Evolutionary conservation across 2,329 filamentous ascomycete species (phyloP).

Genomic region (Metarhizium rileyi): DNA sequence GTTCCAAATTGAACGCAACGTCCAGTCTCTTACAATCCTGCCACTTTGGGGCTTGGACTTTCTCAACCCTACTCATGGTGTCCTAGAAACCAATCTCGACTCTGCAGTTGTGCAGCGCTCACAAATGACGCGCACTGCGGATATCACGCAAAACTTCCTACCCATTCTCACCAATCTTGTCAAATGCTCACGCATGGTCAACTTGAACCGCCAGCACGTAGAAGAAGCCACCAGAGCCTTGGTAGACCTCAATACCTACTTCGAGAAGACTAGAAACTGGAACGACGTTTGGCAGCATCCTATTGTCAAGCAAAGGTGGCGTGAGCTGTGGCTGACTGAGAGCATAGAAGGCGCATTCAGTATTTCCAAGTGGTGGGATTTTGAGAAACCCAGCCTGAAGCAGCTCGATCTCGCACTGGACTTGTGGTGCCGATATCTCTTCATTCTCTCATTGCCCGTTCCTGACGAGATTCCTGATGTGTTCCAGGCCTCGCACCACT

Average conservation of each 20-base stretch:
- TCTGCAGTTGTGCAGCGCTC: not conserved
- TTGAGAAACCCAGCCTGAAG: not conserved
- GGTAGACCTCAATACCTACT: not conserved
- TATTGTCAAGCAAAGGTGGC: not conserved
- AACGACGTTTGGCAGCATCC: slow-evolving; percentile 1
- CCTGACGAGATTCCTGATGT: not conserved
- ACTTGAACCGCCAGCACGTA: not conserved
- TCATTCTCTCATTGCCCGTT: not conserved
- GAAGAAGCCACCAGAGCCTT: not conserved
- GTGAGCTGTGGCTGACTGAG: not conserved
- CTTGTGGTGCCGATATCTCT: not conserved
- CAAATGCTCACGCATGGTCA: not conserved
- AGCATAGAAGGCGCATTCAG: not conserved
- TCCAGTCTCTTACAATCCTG: not conserved
- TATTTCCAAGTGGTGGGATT: not conserved
- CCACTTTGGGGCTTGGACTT: not conserved
- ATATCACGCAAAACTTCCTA: not conserved
- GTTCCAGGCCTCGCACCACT: not conserved
- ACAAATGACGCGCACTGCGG: not conserved
- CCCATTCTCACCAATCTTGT: not conserved
- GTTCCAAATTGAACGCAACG: slow-evolving; percentile 1
- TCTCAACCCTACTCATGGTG: not conserved
- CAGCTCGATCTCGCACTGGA: not conserved
- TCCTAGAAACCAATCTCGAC: not conserved
- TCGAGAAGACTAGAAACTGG: not conserved